Evolutionary conservation across 805 yeast genomes (phyloP).

Genomic region (Candida bentonensis): DNA sequence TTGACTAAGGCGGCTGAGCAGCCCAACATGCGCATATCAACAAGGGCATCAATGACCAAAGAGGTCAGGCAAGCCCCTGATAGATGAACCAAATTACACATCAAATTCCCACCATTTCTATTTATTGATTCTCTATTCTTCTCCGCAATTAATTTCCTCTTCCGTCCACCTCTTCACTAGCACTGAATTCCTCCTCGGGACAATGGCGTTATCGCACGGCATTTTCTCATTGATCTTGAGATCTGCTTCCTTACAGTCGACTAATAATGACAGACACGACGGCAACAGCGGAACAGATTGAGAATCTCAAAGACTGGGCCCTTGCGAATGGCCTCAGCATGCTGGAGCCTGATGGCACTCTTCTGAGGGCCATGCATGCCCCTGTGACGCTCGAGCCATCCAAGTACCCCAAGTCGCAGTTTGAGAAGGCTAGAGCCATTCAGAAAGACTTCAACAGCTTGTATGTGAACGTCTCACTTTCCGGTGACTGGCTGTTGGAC

Average conservation of each 20-base stretch:
- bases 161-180: too few relatives aligned
- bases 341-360: slow-evolving; percentile 47
- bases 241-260: too few relatives aligned
- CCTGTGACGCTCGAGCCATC: slow-evolving; percentile 90
- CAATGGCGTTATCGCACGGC: neutral
- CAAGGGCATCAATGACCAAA: too few relatives aligned
- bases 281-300: slow-evolving; percentile 18
- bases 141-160: neutral
- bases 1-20: too few relatives aligned
- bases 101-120: too few relatives aligned
- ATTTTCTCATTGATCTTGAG: too few relatives aligned
- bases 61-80: too few relatives aligned
- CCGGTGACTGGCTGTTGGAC: slow-evolving; percentile 47
- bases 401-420: slow-evolving; percentile 60
- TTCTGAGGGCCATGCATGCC: slow-evolving; percentile 42
- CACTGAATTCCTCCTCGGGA: neutral
- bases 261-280: too few relatives aligned
- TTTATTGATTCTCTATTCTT: neutral
- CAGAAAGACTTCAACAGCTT: slow-evolving; percentile 60
- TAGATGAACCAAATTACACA: too few relatives aligned
- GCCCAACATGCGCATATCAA: too few relatives aligned
- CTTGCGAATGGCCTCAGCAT: slow-evolving; percentile 70
- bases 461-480: slow-evolving; percentile 49
- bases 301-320: slow-evolving; percentile 50
- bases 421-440: slow-evolving; percentile 49